A percentile compares a stretch with the other conserved stretches of the same genome.
phyloP scores from a whole-genome alignment of 805 yeast genomes.

The Pichia nakasei region DNA sequence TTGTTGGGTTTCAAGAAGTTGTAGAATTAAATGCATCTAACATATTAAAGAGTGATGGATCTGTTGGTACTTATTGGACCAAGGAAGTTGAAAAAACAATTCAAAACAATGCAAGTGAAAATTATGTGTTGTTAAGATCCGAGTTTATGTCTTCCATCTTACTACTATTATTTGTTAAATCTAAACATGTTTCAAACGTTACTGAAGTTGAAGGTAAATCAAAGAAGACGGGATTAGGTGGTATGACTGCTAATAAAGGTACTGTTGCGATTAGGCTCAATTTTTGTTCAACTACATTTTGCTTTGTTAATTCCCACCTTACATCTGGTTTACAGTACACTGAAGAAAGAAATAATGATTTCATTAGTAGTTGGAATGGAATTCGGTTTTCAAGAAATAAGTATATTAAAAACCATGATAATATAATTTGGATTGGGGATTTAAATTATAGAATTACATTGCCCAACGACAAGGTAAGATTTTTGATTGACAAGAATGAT shows the following conservation, averaged over 20 bases:
- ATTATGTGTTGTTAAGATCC: constrained; percentile 57
- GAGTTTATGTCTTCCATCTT: constrained; percentile 69
- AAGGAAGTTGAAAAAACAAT: constrained; percentile 52
- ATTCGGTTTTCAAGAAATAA: constrained; percentile 72
- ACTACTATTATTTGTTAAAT: constrained; percentile 53
- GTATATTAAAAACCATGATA: constrained; percentile 73
- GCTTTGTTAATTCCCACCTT: constrained; percentile 82
- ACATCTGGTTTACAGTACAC: constrained; percentile 86
- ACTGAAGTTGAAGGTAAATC: constrained; percentile 90
- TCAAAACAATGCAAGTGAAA: constrained; percentile 32
- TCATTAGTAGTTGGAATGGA: constrained; percentile 64
- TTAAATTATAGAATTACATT: constrained; percentile 73
- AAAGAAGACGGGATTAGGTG: constrained; percentile 93
- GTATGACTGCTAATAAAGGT: constrained; percentile 95
- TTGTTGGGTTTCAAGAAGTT: constrained; percentile 91
- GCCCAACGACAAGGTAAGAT: constrained; percentile 66
- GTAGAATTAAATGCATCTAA: constrained; percentile 91
- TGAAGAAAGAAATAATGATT: constrained; percentile 82
- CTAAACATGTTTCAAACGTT: constrained; percentile 38
- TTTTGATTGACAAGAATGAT: constrained; percentile 37
- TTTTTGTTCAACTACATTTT: constrained; percentile 70
- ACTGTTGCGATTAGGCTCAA: constrained; percentile 88
- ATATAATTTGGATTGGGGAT: constrained; percentile 91
- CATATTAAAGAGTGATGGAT: constrained; percentile 75
- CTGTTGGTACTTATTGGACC: constrained; percentile 76